phyloP scores from a whole-genome alignment of 495 filamentous ascomycete species.

The Aspergillus egyptiacus region DNA sequence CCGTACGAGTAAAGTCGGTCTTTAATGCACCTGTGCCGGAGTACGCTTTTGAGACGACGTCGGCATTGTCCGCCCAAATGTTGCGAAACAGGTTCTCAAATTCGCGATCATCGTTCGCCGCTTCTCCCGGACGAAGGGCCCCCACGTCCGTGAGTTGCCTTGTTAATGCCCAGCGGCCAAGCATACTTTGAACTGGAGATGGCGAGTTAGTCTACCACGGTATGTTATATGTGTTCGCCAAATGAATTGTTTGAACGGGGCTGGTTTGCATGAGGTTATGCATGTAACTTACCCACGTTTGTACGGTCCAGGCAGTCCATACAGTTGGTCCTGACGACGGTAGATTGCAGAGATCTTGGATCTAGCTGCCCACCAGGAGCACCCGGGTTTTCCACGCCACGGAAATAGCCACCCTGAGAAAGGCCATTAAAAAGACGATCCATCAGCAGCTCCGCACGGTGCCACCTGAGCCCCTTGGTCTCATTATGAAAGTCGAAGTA shows the following conservation, averaged over 20 bases:
- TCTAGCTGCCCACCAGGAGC: slow-evolving; percentile 64
- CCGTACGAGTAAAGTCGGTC: slow-evolving; percentile 89
- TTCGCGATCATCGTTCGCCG: slow-evolving; percentile 59
- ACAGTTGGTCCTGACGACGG: slow-evolving; percentile 92
- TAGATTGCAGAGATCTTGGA: slow-evolving; percentile 69
- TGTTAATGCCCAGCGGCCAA: slow-evolving; percentile 81
- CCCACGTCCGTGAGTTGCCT: slow-evolving; percentile 79
- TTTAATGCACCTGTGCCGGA: slow-evolving; percentile 94
- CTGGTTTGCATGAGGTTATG: no score
- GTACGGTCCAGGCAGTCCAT: slow-evolving; percentile 99
- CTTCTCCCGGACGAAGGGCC: slow-evolving; percentile 63
- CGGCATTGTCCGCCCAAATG: slow-evolving; percentile 96
- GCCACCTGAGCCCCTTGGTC: slow-evolving; percentile 89
- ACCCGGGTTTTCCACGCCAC: slow-evolving; percentile 78
- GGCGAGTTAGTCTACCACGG: no score
- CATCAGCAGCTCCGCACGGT: slow-evolving; percentile 80
- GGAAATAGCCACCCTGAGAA: slow-evolving; percentile 79
- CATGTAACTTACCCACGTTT: no score
- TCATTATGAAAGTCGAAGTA: slow-evolving; percentile 99
- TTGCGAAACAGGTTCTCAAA: slow-evolving; percentile 92
- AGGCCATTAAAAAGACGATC: slow-evolving; percentile 71
- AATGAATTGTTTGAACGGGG: no score
- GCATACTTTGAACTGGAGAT: slow-evolving; percentile 95
- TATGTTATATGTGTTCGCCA: no score
- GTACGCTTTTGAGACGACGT: slow-evolving; percentile 86